Conservation (phyloP, 306 rosid genomes). For the Myrica gale region DNA sequence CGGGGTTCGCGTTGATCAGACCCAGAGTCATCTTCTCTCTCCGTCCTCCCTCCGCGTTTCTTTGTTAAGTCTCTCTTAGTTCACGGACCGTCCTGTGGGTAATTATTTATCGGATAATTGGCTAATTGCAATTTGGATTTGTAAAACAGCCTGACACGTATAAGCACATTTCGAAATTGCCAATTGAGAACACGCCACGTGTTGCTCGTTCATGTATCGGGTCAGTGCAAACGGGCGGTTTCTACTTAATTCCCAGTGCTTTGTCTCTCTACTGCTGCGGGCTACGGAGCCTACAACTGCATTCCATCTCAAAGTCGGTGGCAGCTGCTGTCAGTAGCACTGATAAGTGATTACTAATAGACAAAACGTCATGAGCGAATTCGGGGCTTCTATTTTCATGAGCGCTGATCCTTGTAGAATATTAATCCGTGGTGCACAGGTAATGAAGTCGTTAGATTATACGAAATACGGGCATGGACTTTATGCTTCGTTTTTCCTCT, state of each 20-base stretch:
- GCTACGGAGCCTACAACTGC: neutral
- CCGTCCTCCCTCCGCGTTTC: neutral
- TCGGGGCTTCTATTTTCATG: too few relatives aligned
- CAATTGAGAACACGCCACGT: conserved; percentile 16
- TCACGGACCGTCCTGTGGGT: neutral
- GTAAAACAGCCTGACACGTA: neutral
- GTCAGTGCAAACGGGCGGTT: neutral
- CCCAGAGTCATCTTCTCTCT: conserved; percentile 73
- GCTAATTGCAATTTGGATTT: neutral
- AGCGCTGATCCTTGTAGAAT: too few relatives aligned
- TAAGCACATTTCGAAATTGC: neutral
- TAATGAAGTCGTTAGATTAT: too few relatives aligned
- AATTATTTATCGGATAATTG: neutral
- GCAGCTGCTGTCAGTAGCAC: neutral
- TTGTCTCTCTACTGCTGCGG: too few relatives aligned
- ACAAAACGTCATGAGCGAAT: too few relatives aligned
- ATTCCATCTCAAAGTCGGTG: neutral
- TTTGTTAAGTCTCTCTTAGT: neutral
- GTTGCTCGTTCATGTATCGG: neutral
- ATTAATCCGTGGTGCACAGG: too few relatives aligned
- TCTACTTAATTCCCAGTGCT: too few relatives aligned
- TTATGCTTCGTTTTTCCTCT: too few relatives aligned
- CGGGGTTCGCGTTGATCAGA: conserved; percentile 90
- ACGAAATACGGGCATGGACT: too few relatives aligned
- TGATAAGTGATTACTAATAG: too few relatives aligned